Evolutionary conservation across 2,329 filamentous ascomycete species (phyloP).

Genomic region (Incumbomyces delicatus): DNA sequence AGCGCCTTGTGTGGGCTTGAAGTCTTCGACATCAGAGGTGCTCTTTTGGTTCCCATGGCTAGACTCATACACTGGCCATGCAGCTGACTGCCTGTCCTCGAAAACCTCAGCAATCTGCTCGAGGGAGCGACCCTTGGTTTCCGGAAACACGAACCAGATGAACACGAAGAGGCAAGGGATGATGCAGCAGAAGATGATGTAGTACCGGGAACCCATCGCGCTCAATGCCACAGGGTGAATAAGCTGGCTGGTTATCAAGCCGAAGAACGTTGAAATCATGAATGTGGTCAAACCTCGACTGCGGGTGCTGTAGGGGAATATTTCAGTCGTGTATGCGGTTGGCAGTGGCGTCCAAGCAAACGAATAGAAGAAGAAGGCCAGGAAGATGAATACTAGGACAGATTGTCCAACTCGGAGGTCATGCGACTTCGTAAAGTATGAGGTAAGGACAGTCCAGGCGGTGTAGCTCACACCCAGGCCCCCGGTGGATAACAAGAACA

Average conservation of each 20-base stretch:
- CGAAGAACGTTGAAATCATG: slow-evolving; percentile 19
- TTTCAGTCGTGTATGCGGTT: slow-evolving; percentile 36
- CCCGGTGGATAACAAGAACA: slow-evolving; percentile 11
- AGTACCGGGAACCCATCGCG: slow-evolving; percentile 12
- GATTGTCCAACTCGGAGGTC: slow-evolving; percentile 28
- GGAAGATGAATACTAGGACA: slow-evolving; percentile 35
- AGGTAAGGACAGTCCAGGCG: slow-evolving; percentile 30
- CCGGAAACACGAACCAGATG: slow-evolving; percentile 20
- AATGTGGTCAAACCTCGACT: slow-evolving; percentile 35
- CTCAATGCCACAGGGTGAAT: no score
- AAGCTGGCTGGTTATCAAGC: background rate
- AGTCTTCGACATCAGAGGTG: no score
- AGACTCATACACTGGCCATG: no score
- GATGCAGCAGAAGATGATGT: slow-evolving; percentile 10
- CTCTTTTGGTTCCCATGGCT: no score
- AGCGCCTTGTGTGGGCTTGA: no score
- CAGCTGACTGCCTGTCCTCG: background rate
- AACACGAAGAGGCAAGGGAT: slow-evolving; percentile 15
- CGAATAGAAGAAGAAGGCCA: slow-evolving; percentile 34
- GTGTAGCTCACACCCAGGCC: slow-evolving; percentile 25
- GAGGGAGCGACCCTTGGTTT: slow-evolving; percentile 23
- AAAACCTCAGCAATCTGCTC: slow-evolving; percentile 23
- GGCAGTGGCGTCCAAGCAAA: slow-evolving; percentile 29
- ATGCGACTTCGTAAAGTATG: slow-evolving; percentile 13
- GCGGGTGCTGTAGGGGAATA: slow-evolving; percentile 40